Evolutionary conservation across 352 stramenopile genomes (phyloP).

Genomic region (Aphanomyces invadans): DNA sequence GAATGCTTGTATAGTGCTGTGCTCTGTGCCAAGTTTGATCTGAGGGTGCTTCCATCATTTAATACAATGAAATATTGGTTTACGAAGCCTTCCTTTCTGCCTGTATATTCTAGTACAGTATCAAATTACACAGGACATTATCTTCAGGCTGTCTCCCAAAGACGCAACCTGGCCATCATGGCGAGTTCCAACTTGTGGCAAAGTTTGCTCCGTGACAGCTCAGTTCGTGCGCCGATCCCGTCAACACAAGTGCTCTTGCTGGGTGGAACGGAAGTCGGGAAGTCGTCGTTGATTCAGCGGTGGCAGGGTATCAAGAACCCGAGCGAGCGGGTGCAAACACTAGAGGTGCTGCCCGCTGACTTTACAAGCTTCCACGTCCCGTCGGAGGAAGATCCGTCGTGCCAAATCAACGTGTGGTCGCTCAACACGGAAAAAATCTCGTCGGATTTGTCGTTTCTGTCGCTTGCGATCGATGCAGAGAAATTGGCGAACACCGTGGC

Average conservation of each 20-base stretch:
- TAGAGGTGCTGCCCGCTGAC: constrained; percentile 44
- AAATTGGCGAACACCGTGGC: constrained; percentile 55
- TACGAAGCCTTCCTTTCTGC: neutral
- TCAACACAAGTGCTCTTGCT: constrained; percentile 57
- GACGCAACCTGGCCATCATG: neutral
- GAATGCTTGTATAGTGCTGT: too few relatives aligned
- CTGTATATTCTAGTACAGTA: neutral
- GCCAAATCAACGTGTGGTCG: constrained; percentile 67
- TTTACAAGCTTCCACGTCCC: constrained; percentile 18
- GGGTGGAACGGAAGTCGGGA: constrained; percentile 64
- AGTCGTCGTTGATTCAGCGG: constrained; percentile 46
- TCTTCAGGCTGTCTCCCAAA: neutral
- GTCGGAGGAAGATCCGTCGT: constrained; percentile 54
- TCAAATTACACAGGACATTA: neutral
- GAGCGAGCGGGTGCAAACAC: constrained; percentile 27
- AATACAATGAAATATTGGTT: neutral
- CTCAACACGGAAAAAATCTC: constrained; percentile 62
- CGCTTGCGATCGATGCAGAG: constrained; percentile 52
- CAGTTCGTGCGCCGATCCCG: constrained; percentile 65
- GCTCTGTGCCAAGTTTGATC: too few relatives aligned
- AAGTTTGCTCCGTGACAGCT: constrained; percentile 75
- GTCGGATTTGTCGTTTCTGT: constrained; percentile 41
- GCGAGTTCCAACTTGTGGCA: constrained; percentile 58
- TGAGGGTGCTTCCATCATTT: too few relatives aligned
- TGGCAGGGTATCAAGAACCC: constrained; percentile 24